Base-by-base conservation (phyloP, 2,329 filamentous ascomycete species). In the Colletotrichum magnum region DNA sequence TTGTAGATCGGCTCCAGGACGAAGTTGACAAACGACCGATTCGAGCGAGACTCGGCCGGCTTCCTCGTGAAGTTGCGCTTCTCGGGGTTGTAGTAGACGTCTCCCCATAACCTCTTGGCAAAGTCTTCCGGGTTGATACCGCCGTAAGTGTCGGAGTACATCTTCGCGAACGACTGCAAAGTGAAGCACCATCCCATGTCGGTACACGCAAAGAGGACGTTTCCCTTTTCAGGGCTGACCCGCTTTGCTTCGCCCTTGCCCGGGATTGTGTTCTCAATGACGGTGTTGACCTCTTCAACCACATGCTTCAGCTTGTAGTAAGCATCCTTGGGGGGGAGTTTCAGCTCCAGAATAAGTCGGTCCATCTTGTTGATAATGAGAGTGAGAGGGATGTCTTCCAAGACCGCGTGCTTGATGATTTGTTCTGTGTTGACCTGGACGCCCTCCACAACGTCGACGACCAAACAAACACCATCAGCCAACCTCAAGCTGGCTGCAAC, bases 251-350 rank as follows among this genome's bases (percentile, higher is more conserved):
- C 93, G 32, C 95, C 94, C 74, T 90, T 89, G 2, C 94, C 92
- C 4, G 96, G 95, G 32, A 94, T 86, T 3, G 93, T 92, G 78
- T 93, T 94, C 77, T 97, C 94, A 75, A 99, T 98, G 74, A 96
- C 85, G 1, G 94, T 97, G 82, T 99, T 99, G 80, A 99, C 95
- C 81, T 98, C 94, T 80, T 99, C 96, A 61, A 99, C 90, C n/a
- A 98, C 94, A 79, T 98, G 95, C 83, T 98, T 98, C 63, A 99
- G 86, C 86, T 99, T 99, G 87, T 98, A 98, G 83, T 99, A 99
- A 13, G 96, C 96, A 78, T 99, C 96, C 73, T 91, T 94, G 2
- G 96, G 96, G 2, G 96, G 96, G 15, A 99, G 87, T 79, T 97
- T 97, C 58, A 99, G 86, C 82, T 99, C 96, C 53, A 99, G 82